Evolutionary conservation across 331 rosid species (phyloP).

Genomic region (Acacia concinna): DNA sequence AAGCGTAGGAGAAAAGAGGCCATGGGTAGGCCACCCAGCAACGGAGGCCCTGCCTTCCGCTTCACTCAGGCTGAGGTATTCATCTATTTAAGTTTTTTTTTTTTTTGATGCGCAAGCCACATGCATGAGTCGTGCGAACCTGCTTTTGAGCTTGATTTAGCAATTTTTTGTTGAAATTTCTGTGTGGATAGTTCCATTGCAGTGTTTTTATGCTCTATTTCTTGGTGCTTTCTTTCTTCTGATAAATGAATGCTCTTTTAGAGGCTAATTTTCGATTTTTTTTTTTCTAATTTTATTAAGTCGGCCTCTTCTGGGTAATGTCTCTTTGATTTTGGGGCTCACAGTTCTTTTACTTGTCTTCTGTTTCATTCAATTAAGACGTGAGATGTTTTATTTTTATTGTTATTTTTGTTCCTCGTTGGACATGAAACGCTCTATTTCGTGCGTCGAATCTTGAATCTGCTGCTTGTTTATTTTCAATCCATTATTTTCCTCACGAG

Average conservation of each 20-base stretch:
- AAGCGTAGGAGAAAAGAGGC: not conserved
- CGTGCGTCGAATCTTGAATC: not conserved
- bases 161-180: not conserved
- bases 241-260: not conserved
- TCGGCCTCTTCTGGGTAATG: not conserved
- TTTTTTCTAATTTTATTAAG: not conserved
- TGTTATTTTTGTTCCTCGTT: not conserved
- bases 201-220: not conserved
- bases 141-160: slow-evolving; percentile 15
- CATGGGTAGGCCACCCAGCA: slow-evolving; percentile 97
- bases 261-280: not conserved
- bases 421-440: not conserved
- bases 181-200: not conserved
- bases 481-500: not conserved
- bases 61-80: slow-evolving; percentile 58
- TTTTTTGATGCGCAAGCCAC: too few relatives aligned
- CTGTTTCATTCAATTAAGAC: not conserved
- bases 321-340: slow-evolving; percentile 17
- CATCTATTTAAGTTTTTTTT: slow-evolving; percentile 9
- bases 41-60: slow-evolving; percentile 96
- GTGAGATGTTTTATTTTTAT: not conserved
- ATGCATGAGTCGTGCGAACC: not conserved
- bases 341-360: not conserved
- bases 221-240: not conserved
- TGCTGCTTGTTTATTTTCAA: not conserved